Evolutionary conservation across 1,284 basidiomycete species (phyloP).

Genomic region (Cronartium ribicola): DNA sequence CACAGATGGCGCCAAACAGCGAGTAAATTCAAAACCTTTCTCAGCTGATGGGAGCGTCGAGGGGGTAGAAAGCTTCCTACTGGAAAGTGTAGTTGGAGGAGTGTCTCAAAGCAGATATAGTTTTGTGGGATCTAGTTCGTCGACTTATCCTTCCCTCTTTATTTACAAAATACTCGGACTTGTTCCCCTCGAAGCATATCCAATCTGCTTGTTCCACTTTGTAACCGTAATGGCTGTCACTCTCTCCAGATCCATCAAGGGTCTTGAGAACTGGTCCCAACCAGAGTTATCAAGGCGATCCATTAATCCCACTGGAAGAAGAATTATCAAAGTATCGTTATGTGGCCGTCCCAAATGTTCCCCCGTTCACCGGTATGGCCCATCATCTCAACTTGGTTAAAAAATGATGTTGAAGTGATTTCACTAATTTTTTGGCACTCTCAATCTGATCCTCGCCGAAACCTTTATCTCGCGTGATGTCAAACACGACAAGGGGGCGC

Average conservation of each 20-base stretch:
- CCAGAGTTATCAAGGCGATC: constrained; percentile 79
- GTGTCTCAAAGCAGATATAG: constrained; percentile 89
- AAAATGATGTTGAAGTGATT: too few species aligned
- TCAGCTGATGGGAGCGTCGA: constrained; percentile 44
- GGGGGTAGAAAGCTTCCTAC: constrained; percentile 68
- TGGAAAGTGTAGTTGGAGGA: constrained; percentile 86
- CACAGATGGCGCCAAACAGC: constrained; percentile 66
- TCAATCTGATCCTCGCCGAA: background rate
- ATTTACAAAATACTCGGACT: background rate
- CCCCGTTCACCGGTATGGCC: constrained; percentile 72
- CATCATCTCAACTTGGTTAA: background rate
- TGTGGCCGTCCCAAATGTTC: constrained; percentile 80
- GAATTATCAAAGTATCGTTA: constrained; percentile 84
- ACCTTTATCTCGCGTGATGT: background rate
- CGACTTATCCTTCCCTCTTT: background rate
- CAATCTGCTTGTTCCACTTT: background rate
- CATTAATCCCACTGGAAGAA: constrained; percentile 74
- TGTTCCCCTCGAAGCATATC: constrained; percentile 8
- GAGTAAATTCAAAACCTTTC: constrained; percentile 48
- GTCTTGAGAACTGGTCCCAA: constrained; percentile 81
- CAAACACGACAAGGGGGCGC: constrained; percentile 66
- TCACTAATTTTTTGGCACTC: too few species aligned
- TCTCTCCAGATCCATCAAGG: constrained; percentile 74
- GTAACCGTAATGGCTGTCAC: background rate
- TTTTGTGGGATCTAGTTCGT: constrained; percentile 87